Evolutionary conservation across 2,329 filamentous ascomycete species (phyloP).

Genomic region (Colletotrichum navitas): DNA sequence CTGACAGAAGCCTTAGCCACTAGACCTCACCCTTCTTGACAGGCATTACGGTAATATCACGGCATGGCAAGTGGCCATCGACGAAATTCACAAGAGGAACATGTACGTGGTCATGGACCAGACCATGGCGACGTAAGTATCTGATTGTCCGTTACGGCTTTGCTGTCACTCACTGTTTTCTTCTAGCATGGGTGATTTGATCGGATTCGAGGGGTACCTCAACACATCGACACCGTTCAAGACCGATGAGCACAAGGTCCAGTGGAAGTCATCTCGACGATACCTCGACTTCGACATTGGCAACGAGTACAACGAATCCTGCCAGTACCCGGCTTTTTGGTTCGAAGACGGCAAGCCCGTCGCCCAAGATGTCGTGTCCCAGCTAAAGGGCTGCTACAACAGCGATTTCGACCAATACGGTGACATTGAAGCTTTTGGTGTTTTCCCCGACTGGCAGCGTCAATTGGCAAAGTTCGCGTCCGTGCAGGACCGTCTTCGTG

Average conservation of each 20-base stretch:
- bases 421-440: conserved; percentile 73
- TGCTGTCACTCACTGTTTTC: conserved; percentile 24
- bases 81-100: conserved; percentile 69
- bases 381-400: conserved; percentile 68
- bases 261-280: conserved; percentile 66
- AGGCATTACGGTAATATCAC: conserved; percentile 71
- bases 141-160: not conserved
- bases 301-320: conserved; percentile 66
- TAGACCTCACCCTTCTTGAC: conserved; percentile 74
- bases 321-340: conserved; percentile 73
- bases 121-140: conserved; percentile 60
- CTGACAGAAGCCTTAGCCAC: conserved; percentile 49
- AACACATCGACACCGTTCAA: conserved; percentile 70
- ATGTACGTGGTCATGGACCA: conserved; percentile 78
- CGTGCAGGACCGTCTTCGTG: conserved; percentile 75
- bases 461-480: conserved; percentile 75
- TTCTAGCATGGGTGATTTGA: conserved; percentile 71
- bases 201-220: conserved; percentile 71
- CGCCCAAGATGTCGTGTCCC: conserved; percentile 57
- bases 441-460: conserved; percentile 72
- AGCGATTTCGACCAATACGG: conserved; percentile 75
- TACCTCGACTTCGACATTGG: conserved; percentile 71
- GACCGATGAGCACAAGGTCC: conserved; percentile 66
- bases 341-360: conserved; percentile 67
- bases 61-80: conserved; percentile 68